A percentile compares a stretch with the other conserved stretches of the same genome.
Conservation (phyloP, 176 grass and related monocot genomes). For the Phyllostachys edulis region DNA sequence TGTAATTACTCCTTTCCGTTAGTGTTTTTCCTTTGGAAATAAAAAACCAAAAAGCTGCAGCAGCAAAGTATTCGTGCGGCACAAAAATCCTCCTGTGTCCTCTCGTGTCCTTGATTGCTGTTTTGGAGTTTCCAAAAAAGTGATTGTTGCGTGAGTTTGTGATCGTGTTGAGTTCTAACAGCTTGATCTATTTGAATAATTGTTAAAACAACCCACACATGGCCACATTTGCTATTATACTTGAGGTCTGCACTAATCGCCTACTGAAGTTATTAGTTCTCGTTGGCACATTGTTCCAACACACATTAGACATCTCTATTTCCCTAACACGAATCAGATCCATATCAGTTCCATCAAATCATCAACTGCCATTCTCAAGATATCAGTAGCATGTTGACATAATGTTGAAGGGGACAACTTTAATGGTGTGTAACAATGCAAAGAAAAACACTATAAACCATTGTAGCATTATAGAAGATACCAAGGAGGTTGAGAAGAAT, state of each 20-base stretch:
- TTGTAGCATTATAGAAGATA: neutral
- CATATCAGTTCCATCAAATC: too few relatives aligned
- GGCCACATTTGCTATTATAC: neutral
- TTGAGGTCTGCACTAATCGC: neutral
- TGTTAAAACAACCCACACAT: neutral
- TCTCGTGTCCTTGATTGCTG: too few relatives aligned
- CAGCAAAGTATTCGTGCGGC: too few relatives aligned
- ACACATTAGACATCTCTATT: too few relatives aligned
- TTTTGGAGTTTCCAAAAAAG: too few relatives aligned
- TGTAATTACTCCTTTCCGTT: too few relatives aligned
- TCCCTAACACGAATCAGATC: too few relatives aligned
- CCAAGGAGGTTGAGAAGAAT: neutral
- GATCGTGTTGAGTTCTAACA: too few relatives aligned
- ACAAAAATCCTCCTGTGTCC: too few relatives aligned
- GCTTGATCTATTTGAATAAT: neutral
- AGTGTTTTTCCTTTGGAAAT: too few relatives aligned
- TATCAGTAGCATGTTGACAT: neutral
- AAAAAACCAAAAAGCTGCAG: too few relatives aligned
- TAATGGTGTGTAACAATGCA: neutral
- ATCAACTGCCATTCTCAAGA: conserved; percentile 2
- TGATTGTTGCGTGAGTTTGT: too few relatives aligned
- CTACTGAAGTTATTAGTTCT: neutral
- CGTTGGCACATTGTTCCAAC: neutral
- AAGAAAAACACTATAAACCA: neutral
- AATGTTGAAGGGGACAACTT: neutral